Evolutionary conservation across 2,329 filamentous ascomycete species (phyloP).

Genomic region (Epichloe typhina): DNA sequence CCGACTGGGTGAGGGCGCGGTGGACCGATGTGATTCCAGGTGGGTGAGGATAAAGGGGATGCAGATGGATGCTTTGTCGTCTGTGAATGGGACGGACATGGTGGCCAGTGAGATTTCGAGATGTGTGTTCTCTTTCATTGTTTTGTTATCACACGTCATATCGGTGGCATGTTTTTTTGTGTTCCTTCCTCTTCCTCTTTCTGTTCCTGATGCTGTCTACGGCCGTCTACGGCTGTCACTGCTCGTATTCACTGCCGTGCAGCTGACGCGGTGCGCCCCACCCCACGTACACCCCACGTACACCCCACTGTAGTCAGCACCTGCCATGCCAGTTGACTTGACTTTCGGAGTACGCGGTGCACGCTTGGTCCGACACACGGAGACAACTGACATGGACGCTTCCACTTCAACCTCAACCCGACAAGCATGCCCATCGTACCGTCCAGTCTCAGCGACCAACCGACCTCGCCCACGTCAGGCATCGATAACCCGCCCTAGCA

Average conservation of each 20-base stretch:
- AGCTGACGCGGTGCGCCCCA: neutral
- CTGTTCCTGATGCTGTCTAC: too few species aligned
- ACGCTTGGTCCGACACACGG: neutral
- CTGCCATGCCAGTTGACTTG: too few species aligned
- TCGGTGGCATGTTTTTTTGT: too few species aligned
- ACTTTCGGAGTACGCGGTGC: too few species aligned
- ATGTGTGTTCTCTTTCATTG: neutral
- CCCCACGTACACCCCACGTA: neutral
- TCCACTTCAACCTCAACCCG: neutral
- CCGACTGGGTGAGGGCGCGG: slow-evolving; percentile 21
- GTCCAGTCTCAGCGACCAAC: neutral
- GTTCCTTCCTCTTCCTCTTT: neutral
- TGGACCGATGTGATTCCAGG: slow-evolving; percentile 35
- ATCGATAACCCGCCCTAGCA: neutral
- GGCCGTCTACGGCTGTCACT: too few species aligned
- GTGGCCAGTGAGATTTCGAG: neutral
- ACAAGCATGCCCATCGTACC: neutral
- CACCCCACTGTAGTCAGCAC: neutral
- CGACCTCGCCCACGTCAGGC: neutral
- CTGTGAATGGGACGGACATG: slow-evolving; percentile 33
- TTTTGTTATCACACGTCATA: neutral
- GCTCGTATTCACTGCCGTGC: neutral
- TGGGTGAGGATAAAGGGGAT: slow-evolving; percentile 61
- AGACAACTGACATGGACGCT: neutral
- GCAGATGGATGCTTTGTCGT: slow-evolving; percentile 68